phyloP scores from a whole-genome alignment of 768 basidiomycete genomes.

The Solioccasus polychromus region DNA sequence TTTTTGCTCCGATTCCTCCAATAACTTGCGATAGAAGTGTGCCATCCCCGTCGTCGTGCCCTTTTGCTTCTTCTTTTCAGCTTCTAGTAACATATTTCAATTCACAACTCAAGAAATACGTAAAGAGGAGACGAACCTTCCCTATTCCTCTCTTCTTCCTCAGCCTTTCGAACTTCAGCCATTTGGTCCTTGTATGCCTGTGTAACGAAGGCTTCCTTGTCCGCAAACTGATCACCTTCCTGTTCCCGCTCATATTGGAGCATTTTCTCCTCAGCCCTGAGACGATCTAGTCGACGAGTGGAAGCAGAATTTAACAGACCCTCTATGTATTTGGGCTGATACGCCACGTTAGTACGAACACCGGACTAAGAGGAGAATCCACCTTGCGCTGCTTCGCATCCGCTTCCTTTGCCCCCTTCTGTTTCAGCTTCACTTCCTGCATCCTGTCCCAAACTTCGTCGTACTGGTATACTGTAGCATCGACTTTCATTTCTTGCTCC shows the following conservation, averaged over 20 bases:
- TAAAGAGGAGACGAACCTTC: slow-evolving; percentile 61
- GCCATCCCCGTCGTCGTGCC: slow-evolving; percentile 73
- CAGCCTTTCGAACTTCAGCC: slow-evolving; percentile 84
- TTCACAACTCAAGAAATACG: background rate
- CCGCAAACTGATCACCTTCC: slow-evolving; percentile 91
- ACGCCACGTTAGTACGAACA: slow-evolving; percentile 10
- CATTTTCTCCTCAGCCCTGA: slow-evolving; percentile 98
- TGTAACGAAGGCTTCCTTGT: slow-evolving; percentile 97
- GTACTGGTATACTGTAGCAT: slow-evolving; percentile 86
- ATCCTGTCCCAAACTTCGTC: slow-evolving; percentile 97
- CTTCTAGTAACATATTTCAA: slow-evolving; percentile 32
- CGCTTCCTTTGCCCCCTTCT: slow-evolving; percentile 73
- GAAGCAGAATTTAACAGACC: slow-evolving; percentile 75
- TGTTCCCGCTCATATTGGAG: slow-evolving; percentile 87
- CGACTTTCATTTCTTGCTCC: slow-evolving; percentile 75
- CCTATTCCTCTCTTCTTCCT: slow-evolving; percentile 85
- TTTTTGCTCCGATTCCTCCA: slow-evolving; percentile 75
- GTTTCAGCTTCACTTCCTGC: slow-evolving; percentile 77
- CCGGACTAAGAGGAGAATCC: slow-evolving; percentile 21
- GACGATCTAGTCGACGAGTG: slow-evolving; percentile 83
- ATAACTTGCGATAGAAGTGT: slow-evolving; percentile 75
- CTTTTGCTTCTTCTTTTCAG: slow-evolving; percentile 58
- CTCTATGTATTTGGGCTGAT: slow-evolving; percentile 90
- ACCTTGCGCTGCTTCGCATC: slow-evolving; percentile 81
- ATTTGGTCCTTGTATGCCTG: slow-evolving; percentile 97